phyloP scores from a whole-genome alignment of 2,329 filamentous ascomycete genomes.

The Calonectria pteridis region DNA sequence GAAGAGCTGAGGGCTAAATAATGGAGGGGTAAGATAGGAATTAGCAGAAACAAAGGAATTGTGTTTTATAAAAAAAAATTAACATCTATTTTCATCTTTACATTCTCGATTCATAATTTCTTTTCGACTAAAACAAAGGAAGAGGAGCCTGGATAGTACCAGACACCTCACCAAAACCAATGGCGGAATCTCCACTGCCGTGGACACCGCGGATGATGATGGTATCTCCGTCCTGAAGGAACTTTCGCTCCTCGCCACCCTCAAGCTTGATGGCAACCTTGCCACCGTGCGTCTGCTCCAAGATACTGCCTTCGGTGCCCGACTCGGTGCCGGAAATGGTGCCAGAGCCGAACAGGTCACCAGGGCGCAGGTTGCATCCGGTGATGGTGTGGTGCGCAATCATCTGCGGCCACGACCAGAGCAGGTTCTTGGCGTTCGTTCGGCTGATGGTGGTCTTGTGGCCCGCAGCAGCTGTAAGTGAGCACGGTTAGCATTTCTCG shows the following conservation, averaged over 20 bases:
- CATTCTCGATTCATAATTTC: not conserved
- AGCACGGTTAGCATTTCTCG: not conserved
- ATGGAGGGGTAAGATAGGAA: not conserved
- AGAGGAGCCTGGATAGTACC: constrained; percentile 66
- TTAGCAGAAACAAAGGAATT: not conserved
- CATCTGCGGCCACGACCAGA: constrained; percentile 90
- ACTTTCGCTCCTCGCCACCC: constrained; percentile 76
- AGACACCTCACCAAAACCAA: constrained; percentile 82
- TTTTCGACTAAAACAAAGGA: constrained; percentile 44
- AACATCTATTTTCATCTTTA: not conserved
- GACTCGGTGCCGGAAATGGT: constrained; percentile 76
- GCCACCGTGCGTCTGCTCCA: constrained; percentile 80
- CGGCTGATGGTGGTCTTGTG: constrained; percentile 49
- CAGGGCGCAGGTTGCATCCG: constrained; percentile 79
- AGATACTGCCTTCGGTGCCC: constrained; percentile 76
- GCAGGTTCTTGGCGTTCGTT: constrained; percentile 60
- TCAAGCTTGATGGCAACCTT: constrained; percentile 72
- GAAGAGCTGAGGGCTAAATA: constrained; percentile 43
- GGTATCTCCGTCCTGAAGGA: constrained; percentile 81
- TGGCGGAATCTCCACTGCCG: constrained; percentile 73
- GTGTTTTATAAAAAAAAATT: not conserved
- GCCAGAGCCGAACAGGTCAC: constrained; percentile 82
- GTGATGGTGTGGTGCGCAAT: constrained; percentile 83
- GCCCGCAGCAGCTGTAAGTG: constrained; percentile 46
- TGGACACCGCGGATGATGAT: constrained; percentile 75